Conservation (phyloP, 2,329 filamentous ascomycete genomes). For the Nannizziopsis barbatae region DNA sequence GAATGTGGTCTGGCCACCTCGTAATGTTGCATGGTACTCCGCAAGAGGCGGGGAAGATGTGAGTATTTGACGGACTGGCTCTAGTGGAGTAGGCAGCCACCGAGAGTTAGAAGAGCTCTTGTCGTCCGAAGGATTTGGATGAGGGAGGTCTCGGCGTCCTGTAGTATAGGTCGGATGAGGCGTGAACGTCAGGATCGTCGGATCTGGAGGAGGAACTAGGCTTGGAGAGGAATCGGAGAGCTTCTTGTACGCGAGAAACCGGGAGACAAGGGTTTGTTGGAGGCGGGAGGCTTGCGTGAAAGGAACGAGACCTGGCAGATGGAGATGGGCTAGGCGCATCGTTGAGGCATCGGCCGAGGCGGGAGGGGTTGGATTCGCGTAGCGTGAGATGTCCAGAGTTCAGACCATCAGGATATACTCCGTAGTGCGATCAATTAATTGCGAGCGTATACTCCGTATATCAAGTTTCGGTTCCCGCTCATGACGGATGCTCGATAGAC, state of each 20-base stretch:
- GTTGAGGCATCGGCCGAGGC: constrained; percentile 3
- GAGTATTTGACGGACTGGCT: constrained; percentile 30
- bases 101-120: constrained; percentile 22
- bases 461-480: too few species aligned
- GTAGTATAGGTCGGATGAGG: constrained; percentile 78
- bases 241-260: constrained; percentile 52
- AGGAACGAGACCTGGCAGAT: constrained; percentile 43
- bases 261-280: constrained; percentile 46
- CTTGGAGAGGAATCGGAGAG: constrained; percentile 21
- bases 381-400: too few species aligned
- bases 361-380: neutral
- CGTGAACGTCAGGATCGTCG: constrained; percentile 70
- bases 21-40: constrained; percentile 57
- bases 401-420: neutral
- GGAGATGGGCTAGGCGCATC: constrained; percentile 51
- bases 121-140: constrained; percentile 25
- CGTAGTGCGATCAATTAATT: neutral
- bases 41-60: constrained; percentile 37
- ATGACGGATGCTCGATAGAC: neutral
- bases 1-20: constrained; percentile 87
- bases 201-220: constrained; percentile 41
- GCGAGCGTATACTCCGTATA: neutral
- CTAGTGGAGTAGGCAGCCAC: constrained; percentile 24
- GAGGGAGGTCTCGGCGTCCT: constrained; percentile 61
- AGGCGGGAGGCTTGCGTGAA: constrained; percentile 46